Evolutionary conservation across 306 rosid species (phyloP), one percentile per base, ranked within the genome.

Genomic region (Potentilla sterilis): DNA sequence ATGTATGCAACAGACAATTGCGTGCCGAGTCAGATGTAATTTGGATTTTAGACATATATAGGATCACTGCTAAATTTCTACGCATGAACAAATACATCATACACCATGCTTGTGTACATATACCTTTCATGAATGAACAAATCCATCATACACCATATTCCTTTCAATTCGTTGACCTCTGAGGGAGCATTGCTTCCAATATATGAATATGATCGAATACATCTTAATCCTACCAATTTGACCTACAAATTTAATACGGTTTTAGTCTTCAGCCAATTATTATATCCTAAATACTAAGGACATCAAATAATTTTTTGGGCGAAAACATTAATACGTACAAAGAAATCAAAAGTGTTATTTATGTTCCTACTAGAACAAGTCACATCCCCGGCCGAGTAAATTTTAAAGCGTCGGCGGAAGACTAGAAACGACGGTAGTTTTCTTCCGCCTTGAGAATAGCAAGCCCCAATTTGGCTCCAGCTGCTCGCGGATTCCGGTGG

Each of bases 51-150:
- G 28, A 19, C 28, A 52, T 51, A 51, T 49, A 49, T 49, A 15
- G 3, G 10, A 18, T 51, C 22, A 18, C 18, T 7, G 58, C 24
- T 51, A 18, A 18, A 9, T 57, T 57, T 57, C 6, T 10, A 37
- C 7, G 70, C 70, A 8, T 66, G 70, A 66, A 66, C 34, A 66
- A 40, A 66, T 66, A 9, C 48, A 22, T 9, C 70, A 66, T 38
- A 18, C 24, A 65, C 19, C 69, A 19, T 65, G 69, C 69, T 21
- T 55, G 15, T 34, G 44, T 63, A 15, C 28, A 1, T 28, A 28
- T 35, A 63, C 18, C 21, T 19, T 54, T n/a, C 61, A n/a, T n/a
- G n/a, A n/a, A 8, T 66, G 70, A 66, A 66, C 34, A 66, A 40
- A 66, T 66, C 4, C 48, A 22, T 9, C 70, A 66, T 38, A 18